Base-by-base conservation (phyloP, 345 rosid species). In the Hibiscus trionum region DNA sequence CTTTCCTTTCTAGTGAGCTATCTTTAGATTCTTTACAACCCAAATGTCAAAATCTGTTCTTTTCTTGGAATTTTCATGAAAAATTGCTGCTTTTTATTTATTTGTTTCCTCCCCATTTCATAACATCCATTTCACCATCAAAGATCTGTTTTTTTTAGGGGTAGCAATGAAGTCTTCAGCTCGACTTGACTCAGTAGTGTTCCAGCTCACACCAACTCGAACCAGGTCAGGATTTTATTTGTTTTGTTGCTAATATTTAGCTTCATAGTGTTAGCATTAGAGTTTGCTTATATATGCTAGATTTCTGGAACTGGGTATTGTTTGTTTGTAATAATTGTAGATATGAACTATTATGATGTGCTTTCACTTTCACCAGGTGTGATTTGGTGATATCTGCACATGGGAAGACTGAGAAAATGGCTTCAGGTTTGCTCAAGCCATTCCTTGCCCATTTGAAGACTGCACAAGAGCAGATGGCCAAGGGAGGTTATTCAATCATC, bases 141-240 rank as follows among this genome's bases (percentile, higher is more conserved):
- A 63, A 52, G 80, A 82, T 84, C 77, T 64, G 66, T 17, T 46
- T 42, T 80, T 55, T 68, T 21, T 27, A 21, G 24, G 42, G 21
- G 39, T 53, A 19, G 59, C 75, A 31, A 94, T 95, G 99, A 92
- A 86, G 88, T 79, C 93, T 42, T 90, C 92, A 56, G 86, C 91
- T 77, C 88, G 84, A 77, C 93, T 95, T 66, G 90, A 90, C 75
- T 87, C 96, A 19, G 92, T 85, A 61, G 84, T 89, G 56, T 94
- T 94, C 81, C 99, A 92, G 76, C 99, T 94, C 81, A 94, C 99
- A 72, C 99, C 99, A 55, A 94, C 99, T 82, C 87, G 99, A 77
- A 94, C 99, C 55, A 86, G 97, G 99, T 94, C 72, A 7, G 39
- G 50, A 0, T 66, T 66, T 24, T 61, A 42, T 68, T 66, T 63